phyloP scores from a whole-genome alignment of 305 asterid species.

The Ajuga reptans region DNA sequence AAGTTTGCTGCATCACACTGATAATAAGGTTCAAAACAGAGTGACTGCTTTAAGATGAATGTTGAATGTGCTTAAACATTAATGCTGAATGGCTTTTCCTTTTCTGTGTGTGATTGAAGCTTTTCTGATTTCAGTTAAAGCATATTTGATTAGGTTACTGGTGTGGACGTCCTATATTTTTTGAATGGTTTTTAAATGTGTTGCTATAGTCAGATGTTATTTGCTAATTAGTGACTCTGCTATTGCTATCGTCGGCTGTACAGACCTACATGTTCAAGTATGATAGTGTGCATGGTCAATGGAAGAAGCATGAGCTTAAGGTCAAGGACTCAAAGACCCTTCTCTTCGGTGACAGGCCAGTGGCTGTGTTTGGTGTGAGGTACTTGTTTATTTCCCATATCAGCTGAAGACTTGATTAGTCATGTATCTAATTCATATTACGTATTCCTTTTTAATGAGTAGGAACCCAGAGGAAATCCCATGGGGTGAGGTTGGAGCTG shows the following conservation, averaged over 20 bases:
- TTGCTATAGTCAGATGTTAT: background rate
- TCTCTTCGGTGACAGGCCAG: constrained; percentile 69
- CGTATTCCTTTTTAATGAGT: constrained; percentile 7
- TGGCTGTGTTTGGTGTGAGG: constrained; percentile 67
- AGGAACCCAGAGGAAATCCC: constrained; percentile 48
- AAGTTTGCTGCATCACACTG: no score
- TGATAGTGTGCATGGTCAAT: constrained; percentile 76
- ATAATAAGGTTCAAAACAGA: no score
- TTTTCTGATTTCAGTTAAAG: no score
- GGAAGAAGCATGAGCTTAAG: constrained; percentile 55
- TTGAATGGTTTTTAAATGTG: background rate
- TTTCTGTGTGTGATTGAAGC: no score
- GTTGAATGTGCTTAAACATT: no score
- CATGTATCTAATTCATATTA: background rate
- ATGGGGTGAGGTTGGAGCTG: constrained; percentile 41
- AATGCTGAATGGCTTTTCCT: no score
- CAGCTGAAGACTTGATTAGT: background rate
- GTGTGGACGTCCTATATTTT: no score
- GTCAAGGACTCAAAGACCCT: constrained; percentile 74
- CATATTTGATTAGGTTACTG: no score
- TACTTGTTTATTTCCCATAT: constrained; percentile 17
- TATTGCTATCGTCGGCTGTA: background rate
- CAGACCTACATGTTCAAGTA: constrained; percentile 63
- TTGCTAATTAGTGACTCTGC: background rate
- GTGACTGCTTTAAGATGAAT: no score